These are phyloP conservation scores for Neophaeococcomyces aloes DNA, from an alignment of 2,329 filamentous ascomycete species.

Conservation along the genomic window DNA sequence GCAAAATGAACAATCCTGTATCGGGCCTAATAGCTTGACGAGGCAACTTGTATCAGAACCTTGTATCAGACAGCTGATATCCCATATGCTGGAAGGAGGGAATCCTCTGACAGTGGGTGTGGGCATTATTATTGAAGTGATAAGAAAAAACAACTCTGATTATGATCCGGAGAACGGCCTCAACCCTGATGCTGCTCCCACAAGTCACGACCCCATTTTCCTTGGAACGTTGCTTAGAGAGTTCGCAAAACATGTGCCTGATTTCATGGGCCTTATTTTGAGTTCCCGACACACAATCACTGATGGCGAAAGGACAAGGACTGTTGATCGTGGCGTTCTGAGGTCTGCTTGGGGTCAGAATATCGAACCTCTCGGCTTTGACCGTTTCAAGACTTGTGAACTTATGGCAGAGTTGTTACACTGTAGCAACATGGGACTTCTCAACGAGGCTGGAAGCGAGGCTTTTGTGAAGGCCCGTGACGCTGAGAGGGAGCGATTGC, in stretches of 20 bases:
- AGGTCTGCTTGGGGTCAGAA: slow-evolving; percentile 81
- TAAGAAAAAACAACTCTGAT: slow-evolving; percentile 97
- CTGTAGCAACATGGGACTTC: slow-evolving; percentile 94
- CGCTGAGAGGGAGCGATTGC: slow-evolving; percentile 66
- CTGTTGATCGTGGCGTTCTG: slow-evolving; percentile 61
- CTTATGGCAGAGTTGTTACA: slow-evolving; percentile 95
- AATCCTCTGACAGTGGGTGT: slow-evolving; percentile 94
- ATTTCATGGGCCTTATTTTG: slow-evolving; percentile 86
- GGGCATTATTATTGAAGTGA: slow-evolving; percentile 95
- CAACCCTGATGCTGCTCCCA: slow-evolving; percentile 67
- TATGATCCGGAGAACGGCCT: slow-evolving; percentile 88
- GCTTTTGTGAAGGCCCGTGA: slow-evolving; percentile 73
- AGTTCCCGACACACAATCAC: slow-evolving; percentile 53
- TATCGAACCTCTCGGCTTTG: slow-evolving; percentile 90
- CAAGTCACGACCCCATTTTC: slow-evolving; percentile 86
- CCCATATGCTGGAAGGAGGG: slow-evolving; percentile 83
- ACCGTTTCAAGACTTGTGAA: slow-evolving; percentile 97
- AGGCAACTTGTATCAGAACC: slow-evolving; percentile 80
- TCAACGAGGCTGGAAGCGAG: slow-evolving; percentile 87
- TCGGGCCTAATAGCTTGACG: slow-evolving; percentile 93
- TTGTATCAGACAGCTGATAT: slow-evolving; percentile 75
- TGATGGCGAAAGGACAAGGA: slow-evolving; percentile 46
- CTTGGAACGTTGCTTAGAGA: slow-evolving; percentile 78
- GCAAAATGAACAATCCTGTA: slow-evolving; percentile 96
- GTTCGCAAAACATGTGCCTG: slow-evolving; percentile 82